Evolutionary conservation across 2,329 filamentous ascomycete species (phyloP), one percentile per base, ranked within the genome.

Genomic region (Colletotrichum siamense): DNA sequence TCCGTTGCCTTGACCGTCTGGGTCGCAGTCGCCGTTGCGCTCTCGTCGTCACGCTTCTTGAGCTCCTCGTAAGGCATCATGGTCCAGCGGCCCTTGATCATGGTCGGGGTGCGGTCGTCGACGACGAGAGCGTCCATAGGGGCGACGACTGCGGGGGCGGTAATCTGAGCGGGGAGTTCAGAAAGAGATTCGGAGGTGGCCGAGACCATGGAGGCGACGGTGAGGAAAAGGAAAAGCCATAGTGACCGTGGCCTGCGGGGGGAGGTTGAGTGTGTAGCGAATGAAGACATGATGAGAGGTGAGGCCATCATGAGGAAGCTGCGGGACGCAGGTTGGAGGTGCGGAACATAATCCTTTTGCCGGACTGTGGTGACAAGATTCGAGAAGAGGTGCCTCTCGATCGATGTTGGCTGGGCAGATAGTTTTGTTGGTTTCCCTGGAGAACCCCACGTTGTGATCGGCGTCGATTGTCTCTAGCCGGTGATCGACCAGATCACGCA

Each of bases 211-310:
- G 78, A 76, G 18, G 81, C 80, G 65, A 82, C 63, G 18, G 79
- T 79, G n/a, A 81, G 77, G 63, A 79, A 80, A 22, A 80, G 72
- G n/a, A 82, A 61, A 28, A 78, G 63, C 83, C 83, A 83, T 79
- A 77, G 79, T 78, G 80, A 79, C 78, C 80, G 77, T 73, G 79
- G 79, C 62, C 71, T 76, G 76, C 75, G 78, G 65, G 63, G 66
- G 65, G 52, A 66, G 28, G 32, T 52, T 52, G 64, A 69, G 72
- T 71, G 36, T 52, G 36, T 59, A 69, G 67, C 64, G 62, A 36
- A 32, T 70, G 77, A 69, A 52, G 77, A 63, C 63, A 72, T 70
- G 68, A 49, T 67, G 55, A 72, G 28, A 44, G 57, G 22, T 34
- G 44, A 78, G 69, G 80, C 78, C 81, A 81, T 84, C 69, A 79